Evolutionary conservation across 2,329 filamentous ascomycete species (phyloP), one percentile per base, ranked within the genome.

Genomic region (Fonsecaea pugnacius): DNA sequence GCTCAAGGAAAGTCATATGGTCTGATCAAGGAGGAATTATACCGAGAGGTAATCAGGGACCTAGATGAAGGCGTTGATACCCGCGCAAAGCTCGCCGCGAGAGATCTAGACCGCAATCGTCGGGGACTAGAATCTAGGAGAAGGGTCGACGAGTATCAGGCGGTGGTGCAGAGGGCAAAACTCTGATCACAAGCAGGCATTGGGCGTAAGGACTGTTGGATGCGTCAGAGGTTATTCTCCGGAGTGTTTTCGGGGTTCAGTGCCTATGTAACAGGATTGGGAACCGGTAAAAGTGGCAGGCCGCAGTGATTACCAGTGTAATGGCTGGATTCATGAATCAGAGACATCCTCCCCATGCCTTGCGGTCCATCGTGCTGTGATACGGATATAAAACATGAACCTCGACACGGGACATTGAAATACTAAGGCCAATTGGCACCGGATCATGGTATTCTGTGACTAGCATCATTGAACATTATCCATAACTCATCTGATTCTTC

Each of bases 1-100:
- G 83, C 83, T 0, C 82, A 84, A 69, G 85, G 83, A 36, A 87
- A 87, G 10, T 85, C 90, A 30, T 94, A 92, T 74, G 88, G 89
- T 2, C 73, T 82, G 60, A 78, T 95, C 74, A 94, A 92, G 82
- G 79, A 82, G 66, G 91, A 93, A 78, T 89, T 94, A 86, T 92
- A 89, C 75, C 81, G 85, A 24, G 86, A 90, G 73, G 84, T 85
- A 6, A 74, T 92, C 36, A 82, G 75, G 16, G 79, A 86, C 70
- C 74, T 69, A 40, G 67, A 84, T 62, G 78, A 77, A 32, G 78
- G 82, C 69, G 84, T 81, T 33, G 74, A 78, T 53, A 71, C 72
- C 46, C 75, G 75, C 66, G 73, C 75, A 53, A 73, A 72, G 36
- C 80, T 83, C 66, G 83, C 87, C 72, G 78, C 78, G 71, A 77